These are phyloP conservation scores for Tetracladium maxilliforme DNA, from an alignment of 2,329 filamentous ascomycete species.

Conservation along the genomic window DNA sequence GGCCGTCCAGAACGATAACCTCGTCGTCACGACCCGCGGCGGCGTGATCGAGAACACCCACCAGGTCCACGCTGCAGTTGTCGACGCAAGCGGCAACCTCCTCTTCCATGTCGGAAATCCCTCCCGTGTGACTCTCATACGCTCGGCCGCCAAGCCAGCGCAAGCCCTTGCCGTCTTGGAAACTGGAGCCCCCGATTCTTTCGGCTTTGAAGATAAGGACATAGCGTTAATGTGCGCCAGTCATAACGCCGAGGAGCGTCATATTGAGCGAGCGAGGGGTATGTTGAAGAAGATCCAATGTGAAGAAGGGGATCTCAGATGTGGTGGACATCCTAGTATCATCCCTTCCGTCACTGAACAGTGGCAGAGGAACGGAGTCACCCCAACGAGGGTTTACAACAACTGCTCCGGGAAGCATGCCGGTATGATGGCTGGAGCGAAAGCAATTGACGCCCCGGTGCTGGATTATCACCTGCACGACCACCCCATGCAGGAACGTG, in stretches of 20 bases:
- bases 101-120: slow-evolving; percentile 25
- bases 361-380: slow-evolving; percentile 22
- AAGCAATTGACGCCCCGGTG: slow-evolving; percentile 16
- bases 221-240: slow-evolving; percentile 31
- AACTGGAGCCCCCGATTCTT: slow-evolving; percentile 20
- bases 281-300: slow-evolving; percentile 21
- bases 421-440: slow-evolving; percentile 27
- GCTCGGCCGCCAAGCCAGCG: slow-evolving; percentile 29
- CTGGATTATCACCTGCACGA: slow-evolving; percentile 18
- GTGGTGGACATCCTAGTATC: slow-evolving; percentile 24
- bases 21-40: slow-evolving; percentile 20
- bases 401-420: slow-evolving; percentile 34
- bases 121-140: slow-evolving; percentile 21
- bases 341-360: slow-evolving; percentile 16
- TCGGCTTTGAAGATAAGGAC: slow-evolving; percentile 21
- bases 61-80: slow-evolving; percentile 23
- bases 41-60: slow-evolving; percentile 27
- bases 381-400: slow-evolving; percentile 21
- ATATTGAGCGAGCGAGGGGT: slow-evolving; percentile 17
- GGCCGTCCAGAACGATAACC: slow-evolving; percentile 13
- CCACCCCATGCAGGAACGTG: slow-evolving; percentile 22
- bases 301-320: slow-evolving; percentile 20
- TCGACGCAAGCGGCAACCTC: slow-evolving; percentile 19
- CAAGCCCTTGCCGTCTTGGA: slow-evolving; percentile 28
- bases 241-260: slow-evolving; percentile 25